Percentiles rank a stretch among this genome's conserved stretches.
These are phyloP conservation scores for Pseudonectria foliicola DNA, from an alignment of 2,329 filamentous ascomycete species.

Conservation along the genomic window DNA sequence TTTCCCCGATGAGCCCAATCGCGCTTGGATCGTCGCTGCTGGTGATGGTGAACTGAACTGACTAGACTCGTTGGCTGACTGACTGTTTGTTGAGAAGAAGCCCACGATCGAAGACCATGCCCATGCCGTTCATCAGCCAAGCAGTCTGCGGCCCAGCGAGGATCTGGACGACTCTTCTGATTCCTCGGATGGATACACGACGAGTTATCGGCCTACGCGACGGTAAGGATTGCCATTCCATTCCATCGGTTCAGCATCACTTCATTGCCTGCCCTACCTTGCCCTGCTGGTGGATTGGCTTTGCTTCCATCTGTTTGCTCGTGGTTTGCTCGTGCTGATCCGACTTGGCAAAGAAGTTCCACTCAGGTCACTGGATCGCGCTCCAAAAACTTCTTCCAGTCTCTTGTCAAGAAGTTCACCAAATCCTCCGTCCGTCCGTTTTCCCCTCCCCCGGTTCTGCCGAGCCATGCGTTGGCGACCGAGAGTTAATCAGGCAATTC, in stretches of 20 bases:
- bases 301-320: slow-evolving; percentile 1
- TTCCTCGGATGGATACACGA: slow-evolving; percentile 14
- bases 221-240: slow-evolving; percentile 8
- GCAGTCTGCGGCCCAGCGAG: slow-evolving; percentile 4
- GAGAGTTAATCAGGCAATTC: slow-evolving; percentile 3
- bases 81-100: slow-evolving; percentile 8
- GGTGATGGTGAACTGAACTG: too few species aligned
- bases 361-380: slow-evolving; percentile 8
- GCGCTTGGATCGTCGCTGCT: slow-evolving; percentile 1
- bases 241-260: neutral
- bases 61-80: too few species aligned
- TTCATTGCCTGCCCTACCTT: neutral
- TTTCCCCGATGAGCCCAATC: slow-evolving; percentile 1
- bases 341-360: slow-evolving; percentile 7
- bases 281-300: neutral
- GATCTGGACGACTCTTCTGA: slow-evolving; percentile 14
- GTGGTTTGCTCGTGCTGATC: too few species aligned
- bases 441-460: slow-evolving; percentile 1
- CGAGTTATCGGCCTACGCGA: slow-evolving; percentile 11
- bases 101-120: slow-evolving; percentile 5
- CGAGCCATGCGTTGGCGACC: neutral
- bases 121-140: slow-evolving; percentile 5
- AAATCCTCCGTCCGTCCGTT: slow-evolving; percentile 15
- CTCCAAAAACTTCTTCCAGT: slow-evolving; percentile 16
- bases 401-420: slow-evolving; percentile 14